These are phyloP conservation scores for Capsella rubella DNA, from an alignment of 441 rosid species.

Conservation along the genomic window DNA sequence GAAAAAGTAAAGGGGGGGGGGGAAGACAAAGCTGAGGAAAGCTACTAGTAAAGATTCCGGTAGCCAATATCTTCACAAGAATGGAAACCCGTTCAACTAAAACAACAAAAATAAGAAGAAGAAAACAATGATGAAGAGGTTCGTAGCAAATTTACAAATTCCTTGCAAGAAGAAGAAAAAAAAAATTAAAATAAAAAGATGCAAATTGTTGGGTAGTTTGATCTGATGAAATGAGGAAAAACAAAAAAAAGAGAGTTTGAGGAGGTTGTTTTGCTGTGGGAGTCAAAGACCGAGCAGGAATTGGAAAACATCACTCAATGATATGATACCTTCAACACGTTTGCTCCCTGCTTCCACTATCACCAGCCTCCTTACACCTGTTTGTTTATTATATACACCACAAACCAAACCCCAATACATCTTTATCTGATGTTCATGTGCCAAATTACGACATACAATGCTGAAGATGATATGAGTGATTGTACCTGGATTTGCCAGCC, in stretches of 20 bases:
- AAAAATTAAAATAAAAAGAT: background rate
- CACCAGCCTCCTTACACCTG: slow-evolving; percentile 90
- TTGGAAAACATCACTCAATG: slow-evolving; percentile 84
- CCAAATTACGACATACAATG: background rate
- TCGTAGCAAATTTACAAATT: slow-evolving; percentile 49
- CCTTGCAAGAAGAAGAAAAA: slow-evolving; percentile 29
- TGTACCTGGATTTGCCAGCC: slow-evolving; percentile 84
- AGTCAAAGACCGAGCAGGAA: slow-evolving; percentile 75
- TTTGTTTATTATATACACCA: slow-evolving; percentile 11
- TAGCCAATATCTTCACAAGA: slow-evolving; percentile 47
- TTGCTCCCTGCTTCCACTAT: slow-evolving; percentile 98
- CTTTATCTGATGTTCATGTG: background rate
- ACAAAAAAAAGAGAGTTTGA: background rate
- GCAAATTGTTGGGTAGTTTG: slow-evolving; percentile 39
- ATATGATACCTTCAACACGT: slow-evolving; percentile 93
- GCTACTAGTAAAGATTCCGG: slow-evolving; percentile 36
- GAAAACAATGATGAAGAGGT: slow-evolving; percentile 38
- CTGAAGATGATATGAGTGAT: background rate
- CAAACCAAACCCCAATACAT: slow-evolving; percentile 8
- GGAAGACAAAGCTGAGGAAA: slow-evolving; percentile 4
- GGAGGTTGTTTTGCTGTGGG: slow-evolving; percentile 16
- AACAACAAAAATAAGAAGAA: slow-evolving; percentile 37
- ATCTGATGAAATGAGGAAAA: slow-evolving; percentile 17
- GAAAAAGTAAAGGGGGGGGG: too few relatives aligned
- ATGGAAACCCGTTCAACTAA: slow-evolving; percentile 44